Base-by-base conservation (phyloP, 495 filamentous ascomycete species). In the Penicillium verhagenii region DNA sequence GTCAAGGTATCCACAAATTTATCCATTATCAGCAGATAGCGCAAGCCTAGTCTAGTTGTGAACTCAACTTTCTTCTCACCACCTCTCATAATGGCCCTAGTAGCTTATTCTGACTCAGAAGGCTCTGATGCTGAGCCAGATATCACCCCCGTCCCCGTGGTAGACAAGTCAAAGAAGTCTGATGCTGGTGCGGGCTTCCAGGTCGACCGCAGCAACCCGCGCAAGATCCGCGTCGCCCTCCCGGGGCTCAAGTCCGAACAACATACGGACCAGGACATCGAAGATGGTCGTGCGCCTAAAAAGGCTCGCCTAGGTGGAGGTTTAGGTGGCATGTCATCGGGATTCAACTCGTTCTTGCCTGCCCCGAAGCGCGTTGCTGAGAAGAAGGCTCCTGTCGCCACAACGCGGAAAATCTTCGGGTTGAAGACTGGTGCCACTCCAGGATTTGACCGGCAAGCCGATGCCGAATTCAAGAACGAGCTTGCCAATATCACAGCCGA, bases 101-200 rank as follows among this genome's bases (percentile, higher is more conserved):
- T 94, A 49, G 82, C 86, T 53, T 94, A 95, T 63, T 91, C 91
- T 28, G 91, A 94, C 60, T 95, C 90, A 0, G 92, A 96, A 58
- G 83, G 73, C 31, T 88, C 88, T 13, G 90, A 92, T 38, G 60
- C 69, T n/a, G 80, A 87, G 54, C 46, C 53, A 11, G 53, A 66
- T 13, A 56, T 64, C 16, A 62, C 67, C 37, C 38, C 72, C n/a
- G 47, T 64, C 16, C 59, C 72, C 18, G 54, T 43, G 66, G 67
- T 38, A 56, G 73, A 56, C 28, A 63, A 71, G 76, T 73, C 80
- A 26, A 56, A 59, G 49, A 72, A 71, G 44, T 86, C 89, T 64
- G 85, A 88, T 58, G 87, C 91, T 58, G 81, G 91, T 50, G 14
- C 54, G 8, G 57, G 55, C 2, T 68, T 63, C 35, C 54, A 57